Percentiles rank a stretch among this genome's conserved stretches.
These are phyloP conservation scores for Drechslera avenae DNA, from an alignment of 2,329 filamentous ascomycete genomes.

Conservation along the genomic window DNA sequence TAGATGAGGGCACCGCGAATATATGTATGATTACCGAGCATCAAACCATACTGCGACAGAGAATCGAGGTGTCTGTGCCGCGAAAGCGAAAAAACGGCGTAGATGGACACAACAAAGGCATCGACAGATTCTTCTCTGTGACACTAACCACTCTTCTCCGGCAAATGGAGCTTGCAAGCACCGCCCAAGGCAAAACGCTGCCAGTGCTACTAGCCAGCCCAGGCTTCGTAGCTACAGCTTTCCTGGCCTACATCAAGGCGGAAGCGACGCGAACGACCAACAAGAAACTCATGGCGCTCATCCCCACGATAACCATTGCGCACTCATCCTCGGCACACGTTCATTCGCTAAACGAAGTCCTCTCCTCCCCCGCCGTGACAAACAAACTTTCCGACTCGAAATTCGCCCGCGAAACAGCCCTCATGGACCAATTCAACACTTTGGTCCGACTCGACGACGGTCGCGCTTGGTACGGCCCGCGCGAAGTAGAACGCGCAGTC, in stretches of 20 bases:
- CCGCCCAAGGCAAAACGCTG: constrained; percentile 34
- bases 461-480: constrained; percentile 86
- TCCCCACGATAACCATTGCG: constrained; percentile 71
- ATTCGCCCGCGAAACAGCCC: constrained; percentile 79
- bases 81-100: constrained; percentile 67
- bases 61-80: constrained; percentile 69
- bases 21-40: constrained; percentile 82
- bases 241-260: constrained; percentile 73
- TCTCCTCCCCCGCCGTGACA: constrained; percentile 79
- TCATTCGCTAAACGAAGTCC: constrained; percentile 84
- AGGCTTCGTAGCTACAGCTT: constrained; percentile 81
- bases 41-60: constrained; percentile 75
- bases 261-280: constrained; percentile 70
- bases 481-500: constrained; percentile 81
- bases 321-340: constrained; percentile 86
- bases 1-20: constrained; percentile 87
- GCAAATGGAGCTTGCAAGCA: constrained; percentile 67
- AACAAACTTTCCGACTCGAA: constrained; percentile 82
- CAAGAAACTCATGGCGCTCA: constrained; percentile 68
- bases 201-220: constrained; percentile 86
- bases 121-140: constrained; percentile 78
- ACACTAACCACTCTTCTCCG: constrained; percentile 76
- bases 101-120: constrained; percentile 70
- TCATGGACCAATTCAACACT: constrained; percentile 84
- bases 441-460: constrained; percentile 83